Evolutionary conservation across 1,139 yeast species (phyloP).

Genomic region (Hanseniaspora uvarum): DNA sequence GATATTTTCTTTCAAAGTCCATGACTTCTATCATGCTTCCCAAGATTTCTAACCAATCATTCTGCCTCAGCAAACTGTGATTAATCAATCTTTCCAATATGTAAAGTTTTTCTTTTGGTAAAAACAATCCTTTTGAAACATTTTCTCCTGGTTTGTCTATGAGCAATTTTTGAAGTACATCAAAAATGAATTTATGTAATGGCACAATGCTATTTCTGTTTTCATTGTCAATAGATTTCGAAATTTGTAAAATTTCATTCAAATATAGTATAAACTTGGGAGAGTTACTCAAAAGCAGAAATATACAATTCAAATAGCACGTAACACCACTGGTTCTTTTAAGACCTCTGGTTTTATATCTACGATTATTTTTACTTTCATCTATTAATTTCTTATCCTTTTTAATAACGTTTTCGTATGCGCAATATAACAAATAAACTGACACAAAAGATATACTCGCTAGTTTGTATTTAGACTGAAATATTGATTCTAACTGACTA

Average conservation of each 20-base stretch:
- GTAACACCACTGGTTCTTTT: conserved; percentile 3
- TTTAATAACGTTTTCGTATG: neutral
- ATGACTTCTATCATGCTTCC: neutral
- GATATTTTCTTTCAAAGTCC: neutral
- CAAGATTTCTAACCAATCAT: conserved; percentile 12
- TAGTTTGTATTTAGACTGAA: neutral
- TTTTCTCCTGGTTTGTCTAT: neutral
- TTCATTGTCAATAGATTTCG: neutral
- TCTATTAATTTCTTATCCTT: neutral
- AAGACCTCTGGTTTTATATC: neutral
- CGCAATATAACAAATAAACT: neutral
- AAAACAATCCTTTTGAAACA: neutral
- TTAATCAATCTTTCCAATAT: neutral
- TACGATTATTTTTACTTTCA: neutral
- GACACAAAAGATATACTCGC: neutral
- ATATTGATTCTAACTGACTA: neutral
- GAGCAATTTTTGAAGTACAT: neutral
- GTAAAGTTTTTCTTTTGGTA: neutral
- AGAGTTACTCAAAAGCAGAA: neutral
- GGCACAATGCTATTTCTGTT: neutral
- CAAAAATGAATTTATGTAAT: neutral
- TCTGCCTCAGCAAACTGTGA: neutral
- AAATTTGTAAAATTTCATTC: too few species aligned
- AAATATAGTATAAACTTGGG: neutral
- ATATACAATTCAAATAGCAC: conserved; percentile 2